Conservation (phyloP, 805 yeast species). For the Ogataea trehalophila region DNA sequence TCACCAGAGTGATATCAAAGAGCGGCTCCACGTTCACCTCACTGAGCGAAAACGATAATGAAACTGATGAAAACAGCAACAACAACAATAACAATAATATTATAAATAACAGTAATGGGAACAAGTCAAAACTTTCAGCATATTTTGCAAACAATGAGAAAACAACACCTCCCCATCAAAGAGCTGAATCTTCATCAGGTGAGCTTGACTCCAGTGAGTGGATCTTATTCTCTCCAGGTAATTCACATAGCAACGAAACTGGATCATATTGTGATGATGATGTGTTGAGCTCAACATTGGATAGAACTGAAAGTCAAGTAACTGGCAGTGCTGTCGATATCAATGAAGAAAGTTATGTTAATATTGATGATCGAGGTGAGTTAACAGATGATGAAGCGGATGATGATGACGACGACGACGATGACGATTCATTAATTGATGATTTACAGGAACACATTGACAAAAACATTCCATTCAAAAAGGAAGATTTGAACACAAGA, state of each 20-base stretch:
- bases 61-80: neutral
- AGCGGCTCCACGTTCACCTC: neutral
- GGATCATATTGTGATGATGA: conserved; percentile 16
- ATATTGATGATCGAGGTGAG: conserved; percentile 13
- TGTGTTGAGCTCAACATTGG: conserved; percentile 20
- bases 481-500: conserved; percentile 23
- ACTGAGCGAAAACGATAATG: conserved; percentile 1
- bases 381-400: conserved; percentile 11
- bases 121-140: neutral
- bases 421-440: conserved; percentile 27
- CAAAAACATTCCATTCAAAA: conserved; percentile 9
- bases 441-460: conserved; percentile 21
- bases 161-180: neutral
- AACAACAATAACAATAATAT: neutral
- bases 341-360: conserved; percentile 15
- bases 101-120: neutral
- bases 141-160: neutral
- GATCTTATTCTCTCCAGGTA: conserved; percentile 28
- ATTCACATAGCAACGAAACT: conserved; percentile 9
- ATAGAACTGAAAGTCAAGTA: conserved; percentile 8
- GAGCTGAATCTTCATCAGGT: neutral
- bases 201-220: conserved; percentile 25
- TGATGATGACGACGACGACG: conserved; percentile 19
- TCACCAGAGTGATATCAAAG: neutral
- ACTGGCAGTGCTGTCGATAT: conserved; percentile 7